Evolutionary conservation across 768 basidiomycete species (phyloP).

Genomic region (Boletus tylopilopsis): DNA sequence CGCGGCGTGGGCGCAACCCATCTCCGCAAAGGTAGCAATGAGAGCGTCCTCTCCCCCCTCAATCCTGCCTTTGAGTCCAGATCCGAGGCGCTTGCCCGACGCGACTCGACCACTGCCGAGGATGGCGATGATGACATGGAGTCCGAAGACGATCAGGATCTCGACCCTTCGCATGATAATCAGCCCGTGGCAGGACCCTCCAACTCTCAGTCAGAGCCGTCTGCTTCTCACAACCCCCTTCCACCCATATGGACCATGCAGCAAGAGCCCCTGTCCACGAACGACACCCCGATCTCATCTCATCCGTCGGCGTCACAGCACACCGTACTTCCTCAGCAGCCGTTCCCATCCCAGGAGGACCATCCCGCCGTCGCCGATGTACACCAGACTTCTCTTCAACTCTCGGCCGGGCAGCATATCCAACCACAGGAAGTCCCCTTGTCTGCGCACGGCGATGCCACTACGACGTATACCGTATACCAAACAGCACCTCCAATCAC

Average conservation of each 20-base stretch:
- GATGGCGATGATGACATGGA: conserved; percentile 36
- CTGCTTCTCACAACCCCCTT: conserved; percentile 28
- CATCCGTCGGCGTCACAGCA: conserved; percentile 28
- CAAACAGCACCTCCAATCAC: conserved; percentile 31
- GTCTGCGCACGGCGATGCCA: conserved; percentile 22
- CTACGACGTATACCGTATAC: conserved; percentile 31
- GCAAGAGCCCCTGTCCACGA: conserved; percentile 27
- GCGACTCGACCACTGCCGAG: conserved; percentile 27
- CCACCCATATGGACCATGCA: conserved; percentile 34
- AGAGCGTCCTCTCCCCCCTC: conserved; percentile 36
- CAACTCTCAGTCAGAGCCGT: conserved; percentile 24
- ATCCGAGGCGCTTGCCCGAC: conserved; percentile 27
- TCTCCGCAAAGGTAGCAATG: conserved; percentile 36
- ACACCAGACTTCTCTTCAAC: conserved; percentile 27
- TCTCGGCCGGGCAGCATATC: conserved; percentile 29
- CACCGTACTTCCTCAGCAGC: conserved; percentile 27
- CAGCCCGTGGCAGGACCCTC: conserved; percentile 28
- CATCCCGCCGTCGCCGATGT: conserved; percentile 23
- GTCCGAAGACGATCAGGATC: conserved; percentile 33
- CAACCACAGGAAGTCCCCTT: conserved; percentile 29
- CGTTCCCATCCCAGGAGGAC: conserved; percentile 27
- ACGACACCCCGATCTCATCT: conserved; percentile 30
- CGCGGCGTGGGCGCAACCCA: conserved; percentile 30
- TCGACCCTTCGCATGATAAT: conserved; percentile 23
- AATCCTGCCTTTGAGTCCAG: conserved; percentile 38